Conservation (phyloP, 1,139 yeast species). For the Blastobotrys raffinosifermentans region DNA sequence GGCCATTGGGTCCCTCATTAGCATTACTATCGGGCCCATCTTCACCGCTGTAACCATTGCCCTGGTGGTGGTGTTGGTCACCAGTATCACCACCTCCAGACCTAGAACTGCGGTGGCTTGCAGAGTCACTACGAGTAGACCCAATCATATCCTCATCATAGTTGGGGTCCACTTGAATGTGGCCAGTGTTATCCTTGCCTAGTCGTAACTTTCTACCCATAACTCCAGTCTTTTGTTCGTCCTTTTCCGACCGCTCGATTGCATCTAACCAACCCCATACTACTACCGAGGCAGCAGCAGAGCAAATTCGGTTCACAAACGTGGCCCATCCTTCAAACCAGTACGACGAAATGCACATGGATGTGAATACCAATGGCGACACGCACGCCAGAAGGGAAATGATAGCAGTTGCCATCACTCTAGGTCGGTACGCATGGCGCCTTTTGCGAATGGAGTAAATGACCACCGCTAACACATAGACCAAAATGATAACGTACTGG, state of each 20-base stretch:
- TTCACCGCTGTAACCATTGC: not conserved
- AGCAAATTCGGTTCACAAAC: slow-evolving; percentile 58
- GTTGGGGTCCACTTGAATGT: not conserved
- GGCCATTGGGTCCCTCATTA: not conserved
- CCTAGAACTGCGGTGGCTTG: too few relatives aligned
- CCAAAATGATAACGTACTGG: slow-evolving; percentile 64
- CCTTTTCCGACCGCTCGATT: slow-evolving; percentile 53
- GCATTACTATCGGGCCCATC: not conserved
- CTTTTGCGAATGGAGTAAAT: slow-evolving; percentile 56
- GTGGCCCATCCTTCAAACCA: slow-evolving; percentile 75
- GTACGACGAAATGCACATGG: slow-evolving; percentile 67
- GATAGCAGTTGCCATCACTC: slow-evolving; percentile 48
- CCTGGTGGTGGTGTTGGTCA: not conserved
- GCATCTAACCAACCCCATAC: slow-evolving; percentile 93
- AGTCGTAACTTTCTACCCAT: slow-evolving; percentile 59
- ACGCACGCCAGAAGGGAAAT: slow-evolving; percentile 55
- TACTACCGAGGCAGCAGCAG: slow-evolving; percentile 45
- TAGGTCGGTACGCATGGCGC: slow-evolving; percentile 47
- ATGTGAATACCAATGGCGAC: slow-evolving; percentile 67
- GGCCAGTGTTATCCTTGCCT: not conserved
- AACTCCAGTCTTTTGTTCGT: slow-evolving; percentile 71
- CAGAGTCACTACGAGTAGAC: not conserved
- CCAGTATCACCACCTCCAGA: not conserved
- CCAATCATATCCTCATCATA: not conserved
- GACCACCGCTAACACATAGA: slow-evolving; percentile 63